Base-by-base conservation (phyloP, 2,329 filamentous ascomycete genomes). In the Alternaria alternata region DNA sequence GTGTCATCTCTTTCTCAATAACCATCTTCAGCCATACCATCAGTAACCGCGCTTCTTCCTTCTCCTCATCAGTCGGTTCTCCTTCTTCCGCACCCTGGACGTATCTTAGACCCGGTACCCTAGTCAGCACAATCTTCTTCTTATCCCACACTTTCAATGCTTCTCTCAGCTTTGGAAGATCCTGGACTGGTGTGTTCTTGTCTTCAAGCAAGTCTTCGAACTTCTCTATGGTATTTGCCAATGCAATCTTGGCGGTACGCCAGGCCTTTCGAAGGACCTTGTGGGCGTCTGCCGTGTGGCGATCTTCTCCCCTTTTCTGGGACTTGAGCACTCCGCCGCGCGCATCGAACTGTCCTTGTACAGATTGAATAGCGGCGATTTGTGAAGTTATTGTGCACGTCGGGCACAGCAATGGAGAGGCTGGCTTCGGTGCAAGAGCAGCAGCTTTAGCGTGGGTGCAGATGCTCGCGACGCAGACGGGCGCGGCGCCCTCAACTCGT, bases 21-120 rank as follows among this genome's bases (percentile, higher is more conserved):
- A 52, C 43, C 43, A 20, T 46, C 24, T 30, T 48, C 24, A 65
- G 24, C 20, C 59, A 51, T 16, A 24, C 7, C 56, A 59, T 54
- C 42, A 48, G 22, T 5, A 54, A 30, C n/a, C 34, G 56, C 12
- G 61, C 57, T 5, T 28, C 18, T 20, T 62, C 41, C 22, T 56
- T 47, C 3, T 64, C 64, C 18, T 59, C 57, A 26, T 62, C 47
- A 12, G 28, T 64, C 11, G 49, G 41, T 22, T 59, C 59, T 8
- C 47, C 34, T 22, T 64, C 57, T 26, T 59, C 57, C 11, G 57
- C 52, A 4, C 49, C 59, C 32, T 57, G 36, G 7, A 57, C 30
- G 39, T 64, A 54, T 22, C 9, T 32, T 16, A 59, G 8, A 11
- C 65, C 65, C 11, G 65, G 63, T 14, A 68, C 53, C 22, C 55